phyloP scores from a whole-genome alignment of 805 yeast genomes.

The Starmerella ratchasimensis region DNA sequence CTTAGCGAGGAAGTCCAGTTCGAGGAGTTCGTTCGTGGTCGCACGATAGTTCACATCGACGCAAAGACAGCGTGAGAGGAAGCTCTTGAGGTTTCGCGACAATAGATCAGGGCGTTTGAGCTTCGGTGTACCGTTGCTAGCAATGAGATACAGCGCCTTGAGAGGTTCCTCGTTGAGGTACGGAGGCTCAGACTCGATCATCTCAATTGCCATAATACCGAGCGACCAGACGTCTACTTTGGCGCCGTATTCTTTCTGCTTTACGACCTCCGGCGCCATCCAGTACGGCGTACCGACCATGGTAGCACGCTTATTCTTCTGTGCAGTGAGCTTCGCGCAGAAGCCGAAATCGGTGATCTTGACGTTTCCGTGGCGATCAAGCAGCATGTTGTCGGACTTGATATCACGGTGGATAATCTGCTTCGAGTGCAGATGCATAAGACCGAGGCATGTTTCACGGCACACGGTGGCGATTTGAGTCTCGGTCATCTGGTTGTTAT shows the following conservation, averaged over 20 bases:
- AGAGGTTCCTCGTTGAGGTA: conserved; percentile 68
- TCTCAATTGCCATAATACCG: conserved; percentile 76
- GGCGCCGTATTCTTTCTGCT: conserved; percentile 66
- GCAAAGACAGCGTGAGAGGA: conserved; percentile 79
- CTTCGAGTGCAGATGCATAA: conserved; percentile 80
- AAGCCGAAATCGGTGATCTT: conserved; percentile 91
- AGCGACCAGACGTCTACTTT: conserved; percentile 75
- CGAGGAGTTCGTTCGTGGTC: conserved; percentile 70
- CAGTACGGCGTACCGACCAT: conserved; percentile 85
- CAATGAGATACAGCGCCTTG: conserved; percentile 60
- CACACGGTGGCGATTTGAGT: conserved; percentile 87
- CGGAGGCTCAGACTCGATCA: conserved; percentile 81
- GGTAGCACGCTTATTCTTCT: conserved; percentile 59
- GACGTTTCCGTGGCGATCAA: conserved; percentile 70
- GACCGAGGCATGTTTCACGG: conserved; percentile 77
- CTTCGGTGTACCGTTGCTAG: conserved; percentile 71
- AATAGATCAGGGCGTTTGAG: conserved; percentile 55
- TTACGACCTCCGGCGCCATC: conserved; percentile 85
- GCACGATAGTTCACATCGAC: conserved; percentile 91
- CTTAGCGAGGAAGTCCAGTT: conserved; percentile 41
- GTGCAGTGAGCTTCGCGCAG: conserved; percentile 67
- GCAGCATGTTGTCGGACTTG: conserved; percentile 84
- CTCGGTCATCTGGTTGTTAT: conserved; percentile 69
- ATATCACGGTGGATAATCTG: conserved; percentile 94
- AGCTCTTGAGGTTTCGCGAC: conserved; percentile 65